Evolutionary conservation across 1,284 basidiomycete genomes (phyloP), one percentile per base, ranked within the genome.

Genomic region (Moesziomyces aphidis): DNA sequence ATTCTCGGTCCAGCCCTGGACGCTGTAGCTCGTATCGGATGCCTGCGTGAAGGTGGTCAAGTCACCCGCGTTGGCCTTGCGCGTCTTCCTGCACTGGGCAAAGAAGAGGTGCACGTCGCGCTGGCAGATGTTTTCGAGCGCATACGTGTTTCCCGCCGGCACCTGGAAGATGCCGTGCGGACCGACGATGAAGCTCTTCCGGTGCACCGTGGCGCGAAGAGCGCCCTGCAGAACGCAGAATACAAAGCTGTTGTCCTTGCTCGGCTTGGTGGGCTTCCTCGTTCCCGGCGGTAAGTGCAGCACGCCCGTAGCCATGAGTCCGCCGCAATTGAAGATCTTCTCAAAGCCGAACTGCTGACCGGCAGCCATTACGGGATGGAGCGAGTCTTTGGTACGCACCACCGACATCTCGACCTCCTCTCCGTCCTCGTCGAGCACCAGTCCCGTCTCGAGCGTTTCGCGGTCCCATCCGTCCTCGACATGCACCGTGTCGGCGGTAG

Each of bases 211-310:
- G 61, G 95, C 91, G 60, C 91, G 90, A 13, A 98, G 91, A 0
- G 93, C 93, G 13, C 96, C 97, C 84, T 83, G 73, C 7, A 78
- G 34, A 17, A 84, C 81, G 49, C 80, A 70, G 45, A 84, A 83
- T 5, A 97, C 96, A 85, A 97, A 99, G 58, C 92, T 92, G 79
- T 99, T 99, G 83, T 98, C 96, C 83, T 93, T 94, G 7, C 93
- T 91, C 47, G 90, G 89, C 85, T 98, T 99, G 55, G 89, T 90
- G 2, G 93, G 93, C 86, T 99, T 99, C 70, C 89, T 87, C 23
- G 89, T 89, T 1, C 89, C 88, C 0, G 91, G 89, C 5, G 93
- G 93, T 44, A 99, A 91, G 52, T 90, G 87, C 39, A 98, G 87
- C 58, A 94, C 89, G 0, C 97, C 97, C 19, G 93, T 91, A 0